Evolutionary conservation across 2,329 filamentous ascomycete species (phyloP).

Genomic region (Byssochlamys sp.): DNA sequence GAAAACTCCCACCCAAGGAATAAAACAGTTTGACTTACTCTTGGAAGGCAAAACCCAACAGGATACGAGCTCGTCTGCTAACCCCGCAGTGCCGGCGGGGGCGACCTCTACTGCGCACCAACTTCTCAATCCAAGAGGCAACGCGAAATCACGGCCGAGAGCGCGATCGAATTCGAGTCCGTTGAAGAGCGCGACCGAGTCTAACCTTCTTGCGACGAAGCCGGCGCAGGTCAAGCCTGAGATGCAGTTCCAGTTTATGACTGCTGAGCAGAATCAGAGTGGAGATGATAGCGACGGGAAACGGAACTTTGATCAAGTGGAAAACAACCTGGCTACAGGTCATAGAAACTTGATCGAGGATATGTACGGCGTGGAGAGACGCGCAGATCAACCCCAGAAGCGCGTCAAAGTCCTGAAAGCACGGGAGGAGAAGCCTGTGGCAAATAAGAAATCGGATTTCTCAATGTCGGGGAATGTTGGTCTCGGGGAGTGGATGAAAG

Average conservation of each 20-base stretch:
- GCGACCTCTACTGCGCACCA: constrained; percentile 16
- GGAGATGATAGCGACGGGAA: constrained; percentile 21
- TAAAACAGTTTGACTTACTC: constrained; percentile 13
- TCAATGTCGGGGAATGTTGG: constrained; percentile 43
- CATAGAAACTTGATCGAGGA: constrained; percentile 54
- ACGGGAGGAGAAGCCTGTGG: constrained; percentile 37
- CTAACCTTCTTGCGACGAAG: constrained; percentile 6
- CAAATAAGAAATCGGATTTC: constrained; percentile 36
- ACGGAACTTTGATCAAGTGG: constrained; percentile 20
- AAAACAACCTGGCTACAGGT: constrained; percentile 13
- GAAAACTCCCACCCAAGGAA: not conserved
- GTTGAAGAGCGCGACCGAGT: constrained; percentile 6
- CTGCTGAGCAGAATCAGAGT: constrained; percentile 11
- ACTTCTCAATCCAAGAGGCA: constrained; percentile 11
- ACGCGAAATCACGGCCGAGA: constrained; percentile 7
- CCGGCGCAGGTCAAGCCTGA: constrained; percentile 7
- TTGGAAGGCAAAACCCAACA: constrained; percentile 13
- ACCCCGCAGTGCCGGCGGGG: constrained; percentile 14
- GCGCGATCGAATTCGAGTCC: constrained; percentile 8
- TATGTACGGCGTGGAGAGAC: constrained; percentile 64
- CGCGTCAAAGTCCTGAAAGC: constrained; percentile 49
- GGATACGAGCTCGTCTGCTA: constrained; percentile 8
- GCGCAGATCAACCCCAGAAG: constrained; percentile 54
- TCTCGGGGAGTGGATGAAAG: constrained; percentile 57
- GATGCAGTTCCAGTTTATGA: constrained; percentile 23